phyloP scores from a whole-genome alignment of 176 grass and related monocot genomes.

The Urochloa ruziziensis region DNA sequence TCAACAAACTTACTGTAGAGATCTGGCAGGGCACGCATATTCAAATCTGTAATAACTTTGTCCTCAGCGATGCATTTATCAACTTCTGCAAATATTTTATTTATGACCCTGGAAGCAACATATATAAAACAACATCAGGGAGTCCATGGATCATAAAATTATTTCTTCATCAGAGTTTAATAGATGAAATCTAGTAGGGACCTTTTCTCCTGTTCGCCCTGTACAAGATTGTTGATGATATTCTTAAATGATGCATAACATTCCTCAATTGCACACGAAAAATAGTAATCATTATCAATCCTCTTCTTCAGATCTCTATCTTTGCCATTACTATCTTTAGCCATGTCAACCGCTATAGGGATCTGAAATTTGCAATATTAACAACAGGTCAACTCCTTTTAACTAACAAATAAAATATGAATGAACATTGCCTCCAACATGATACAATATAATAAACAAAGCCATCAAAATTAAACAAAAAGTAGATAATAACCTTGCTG shows the following conservation, averaged over 20 bases:
- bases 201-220: slow-evolving; percentile 66
- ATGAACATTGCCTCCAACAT: not conserved
- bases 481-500: slow-evolving; percentile 62
- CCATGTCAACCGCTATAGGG: slow-evolving; percentile 96
- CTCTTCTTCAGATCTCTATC: slow-evolving; percentile 77
- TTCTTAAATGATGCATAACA: slow-evolving; percentile 81
- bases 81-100: slow-evolving; percentile 64
- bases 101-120: slow-evolving; percentile 70
- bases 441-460: slow-evolving; percentile 25
- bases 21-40: slow-evolving; percentile 69
- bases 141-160: slow-evolving; percentile 4
- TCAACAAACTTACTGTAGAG: slow-evolving; percentile 66
- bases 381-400: slow-evolving; percentile 23
- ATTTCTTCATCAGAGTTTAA: slow-evolving; percentile 27
- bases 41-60: slow-evolving; percentile 62
- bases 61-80: slow-evolving; percentile 43
- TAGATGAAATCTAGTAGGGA: slow-evolving; percentile 20
- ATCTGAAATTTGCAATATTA: slow-evolving; percentile 51
- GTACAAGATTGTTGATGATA: slow-evolving; percentile 72
- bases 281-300: slow-evolving; percentile 71
- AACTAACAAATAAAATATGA: slow-evolving; percentile 1
- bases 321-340: slow-evolving; percentile 75
- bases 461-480: not conserved
- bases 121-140: slow-evolving; percentile 22
- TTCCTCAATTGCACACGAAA: slow-evolving; percentile 78